Evolutionary conservation across 139 green algal genomes (phyloP), one percentile per base, ranked within the genome.

Genomic region (Coelastrella sp.): DNA sequence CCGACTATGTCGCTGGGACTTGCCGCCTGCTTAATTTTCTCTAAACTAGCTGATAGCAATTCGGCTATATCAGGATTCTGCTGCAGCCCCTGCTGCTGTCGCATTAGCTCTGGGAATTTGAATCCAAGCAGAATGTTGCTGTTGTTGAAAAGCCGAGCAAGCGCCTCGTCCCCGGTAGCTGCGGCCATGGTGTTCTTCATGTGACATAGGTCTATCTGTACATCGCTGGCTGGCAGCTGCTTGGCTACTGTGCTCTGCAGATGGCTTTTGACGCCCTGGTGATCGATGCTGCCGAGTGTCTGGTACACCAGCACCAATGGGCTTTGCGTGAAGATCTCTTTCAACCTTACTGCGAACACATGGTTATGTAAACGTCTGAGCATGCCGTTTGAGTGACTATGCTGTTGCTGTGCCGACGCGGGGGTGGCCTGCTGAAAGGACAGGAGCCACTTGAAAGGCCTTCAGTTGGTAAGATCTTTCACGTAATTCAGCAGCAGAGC

Each of bases 91-190:
- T 89, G 66, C 71, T 90, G 54, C 58, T 61, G 74, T n/a, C 57
- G n/a, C 54, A 68, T 8, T 19, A 68, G 23, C 20, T 66, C 20
- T 68, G 80, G 81, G 16, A 75, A 23, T 5, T 57, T 82, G 65
- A 86, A 91, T n/a, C 92, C 92, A 58, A 94, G 54, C 11, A 94
- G 54, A 16, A 94, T 22, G 74, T 94, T 94, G 90, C 91, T 94
- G 58, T 90, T 90, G 60, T 92, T 87, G 54, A 94, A 92, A 54
- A 92, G 90, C 59, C 47, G 19, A 2, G 71, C n/a, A 7, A 94
- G 56, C 8, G 54, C 59, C 10, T 71, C 85, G 2, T 84, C 79
- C 2, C 68, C 65, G 3, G 92, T 64, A 20, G 71, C 81, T 32
- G 83, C 64, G 10, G 87, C 90, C n/a, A 94, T 80, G 0, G 78